These are phyloP conservation scores for Aeminium ludgeri DNA, from an alignment of 495 filamentous ascomycete genomes.

Conservation along the genomic window DNA sequence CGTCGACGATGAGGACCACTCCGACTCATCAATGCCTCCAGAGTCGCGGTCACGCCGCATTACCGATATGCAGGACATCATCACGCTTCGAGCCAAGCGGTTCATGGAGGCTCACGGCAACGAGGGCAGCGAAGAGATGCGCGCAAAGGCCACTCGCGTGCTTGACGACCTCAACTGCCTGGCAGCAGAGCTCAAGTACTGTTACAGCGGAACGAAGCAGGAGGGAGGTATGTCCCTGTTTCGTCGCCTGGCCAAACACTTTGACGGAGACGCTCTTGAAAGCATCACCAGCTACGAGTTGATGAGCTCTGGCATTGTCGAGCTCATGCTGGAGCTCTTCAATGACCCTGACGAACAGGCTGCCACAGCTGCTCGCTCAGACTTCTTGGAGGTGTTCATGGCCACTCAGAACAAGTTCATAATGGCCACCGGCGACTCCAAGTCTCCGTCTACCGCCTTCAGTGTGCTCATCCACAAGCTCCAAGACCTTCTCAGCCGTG, in stretches of 20 bases:
- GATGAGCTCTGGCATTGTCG: constrained; percentile 74
- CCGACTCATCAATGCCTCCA: background rate
- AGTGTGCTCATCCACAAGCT: constrained; percentile 85
- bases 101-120: constrained; percentile 74
- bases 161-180: constrained; percentile 54
- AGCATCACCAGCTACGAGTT: constrained; percentile 96
- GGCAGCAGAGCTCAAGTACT: constrained; percentile 49
- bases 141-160: constrained; percentile 59
- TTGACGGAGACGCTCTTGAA: constrained; percentile 71
- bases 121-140: constrained; percentile 49
- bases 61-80: constrained; percentile 52
- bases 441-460: constrained; percentile 62
- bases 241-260: constrained; percentile 62
- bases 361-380: constrained; percentile 49
- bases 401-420: constrained; percentile 36
- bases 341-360: constrained; percentile 34
- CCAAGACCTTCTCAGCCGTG: constrained; percentile 86
- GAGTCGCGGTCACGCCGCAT: constrained; percentile 21
- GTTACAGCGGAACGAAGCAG: constrained; percentile 42
- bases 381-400: constrained; percentile 95
- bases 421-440: constrained; percentile 42
- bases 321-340: constrained; percentile 67
- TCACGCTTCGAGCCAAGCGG: constrained; percentile 53
- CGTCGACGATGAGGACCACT: constrained; percentile 35
- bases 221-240: constrained; percentile 50